Conservation (phyloP, 441 rosid genomes). For the Jatropha multifida region DNA sequence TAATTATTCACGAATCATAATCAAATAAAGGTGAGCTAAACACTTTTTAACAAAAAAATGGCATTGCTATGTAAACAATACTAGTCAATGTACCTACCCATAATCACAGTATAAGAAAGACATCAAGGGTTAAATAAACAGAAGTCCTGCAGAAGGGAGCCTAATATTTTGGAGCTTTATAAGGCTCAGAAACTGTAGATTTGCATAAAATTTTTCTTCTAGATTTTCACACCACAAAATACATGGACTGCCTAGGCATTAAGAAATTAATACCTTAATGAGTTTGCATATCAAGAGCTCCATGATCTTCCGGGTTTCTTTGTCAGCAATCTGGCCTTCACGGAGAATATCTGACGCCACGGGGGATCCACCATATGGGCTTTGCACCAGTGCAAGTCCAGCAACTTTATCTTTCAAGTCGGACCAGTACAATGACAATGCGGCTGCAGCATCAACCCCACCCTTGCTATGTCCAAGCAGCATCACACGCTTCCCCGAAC, state of each 20-base stretch:
- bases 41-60: neutral
- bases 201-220: neutral
- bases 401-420: constrained; percentile 64
- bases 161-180: neutral
- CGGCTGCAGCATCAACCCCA: constrained; percentile 73
- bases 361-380: constrained; percentile 71
- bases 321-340: constrained; percentile 68
- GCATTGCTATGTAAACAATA: too few species aligned
- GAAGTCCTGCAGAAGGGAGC: neutral
- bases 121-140: neutral
- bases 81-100: neutral
- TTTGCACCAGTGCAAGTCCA: constrained; percentile 67
- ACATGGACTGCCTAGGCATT: constrained; percentile 5
- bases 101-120: neutral
- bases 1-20: constrained; percentile 3
- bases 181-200: neutral
- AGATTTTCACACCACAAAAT: neutral
- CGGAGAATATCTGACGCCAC: constrained; percentile 71
- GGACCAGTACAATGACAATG: constrained; percentile 53
- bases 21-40: neutral
- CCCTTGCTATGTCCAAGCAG: constrained; percentile 81
- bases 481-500: constrained; percentile 65
- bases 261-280: constrained; percentile 48
- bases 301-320: constrained; percentile 62
- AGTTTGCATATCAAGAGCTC: constrained; percentile 64